Evolutionary conservation across 2,329 filamentous ascomycete genomes (phyloP).

Genomic region (Aschersonia sp.): DNA sequence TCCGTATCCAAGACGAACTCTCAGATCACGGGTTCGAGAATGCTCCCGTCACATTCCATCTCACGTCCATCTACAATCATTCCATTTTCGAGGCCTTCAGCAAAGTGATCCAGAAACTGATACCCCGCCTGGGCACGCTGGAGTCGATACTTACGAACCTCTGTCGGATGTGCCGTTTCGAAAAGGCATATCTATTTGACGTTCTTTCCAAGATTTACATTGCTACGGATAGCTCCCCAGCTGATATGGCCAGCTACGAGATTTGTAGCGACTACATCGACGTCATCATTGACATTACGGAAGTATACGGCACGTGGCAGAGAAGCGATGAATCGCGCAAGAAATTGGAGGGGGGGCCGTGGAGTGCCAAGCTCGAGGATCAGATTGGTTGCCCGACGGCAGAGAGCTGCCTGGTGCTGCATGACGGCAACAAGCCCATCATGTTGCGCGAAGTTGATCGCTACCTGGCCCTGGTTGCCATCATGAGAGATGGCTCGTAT

Average conservation of each 20-base stretch:
- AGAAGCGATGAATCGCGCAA: conserved; percentile 40
- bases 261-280: conserved; percentile 98
- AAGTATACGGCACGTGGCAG: conserved; percentile 74
- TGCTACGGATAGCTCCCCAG: conserved; percentile 82
- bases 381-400: conserved; percentile 52
- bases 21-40: conserved; percentile 89
- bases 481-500: conserved; percentile 75
- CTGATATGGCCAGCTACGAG: conserved; percentile 92
- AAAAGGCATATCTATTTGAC: conserved; percentile 97
- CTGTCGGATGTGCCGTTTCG: conserved; percentile 84
- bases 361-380: conserved; percentile 47
- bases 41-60: conserved; percentile 83
- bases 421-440: conserved; percentile 48
- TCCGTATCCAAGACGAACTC: conserved; percentile 90
- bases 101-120: conserved; percentile 95
- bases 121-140: conserved; percentile 81
- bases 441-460: conserved; percentile 56
- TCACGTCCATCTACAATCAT: conserved; percentile 97
- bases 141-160: conserved; percentile 90
- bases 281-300: conserved; percentile 91
- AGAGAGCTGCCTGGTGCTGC: conserved; percentile 54
- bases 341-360: conserved; percentile 42
- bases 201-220: conserved; percentile 98
- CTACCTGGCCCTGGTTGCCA: conserved; percentile 68
- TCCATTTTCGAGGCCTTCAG: conserved; percentile 97